Evolutionary conservation across 345 rosid species (phyloP).

Genomic region (Passiflora organensis): DNA sequence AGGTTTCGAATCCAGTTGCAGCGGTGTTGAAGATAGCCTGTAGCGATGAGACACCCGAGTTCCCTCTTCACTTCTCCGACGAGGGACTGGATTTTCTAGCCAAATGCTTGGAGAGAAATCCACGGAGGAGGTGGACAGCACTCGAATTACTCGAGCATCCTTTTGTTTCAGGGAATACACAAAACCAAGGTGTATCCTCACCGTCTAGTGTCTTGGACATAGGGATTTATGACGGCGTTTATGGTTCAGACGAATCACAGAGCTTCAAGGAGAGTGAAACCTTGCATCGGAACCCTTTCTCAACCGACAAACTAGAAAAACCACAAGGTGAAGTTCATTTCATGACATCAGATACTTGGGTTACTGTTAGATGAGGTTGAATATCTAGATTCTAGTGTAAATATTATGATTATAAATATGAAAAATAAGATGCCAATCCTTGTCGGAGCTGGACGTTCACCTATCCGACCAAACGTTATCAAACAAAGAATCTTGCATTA

Average conservation of each 20-base stretch:
- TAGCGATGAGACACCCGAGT: conserved; percentile 18
- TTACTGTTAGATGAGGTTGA: conserved; percentile 30
- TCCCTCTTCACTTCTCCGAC: conserved; percentile 23
- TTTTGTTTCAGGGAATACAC: conserved; percentile 10
- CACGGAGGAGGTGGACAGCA: conserved; percentile 25
- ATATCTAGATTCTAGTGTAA: neutral
- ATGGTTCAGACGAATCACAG: conserved; percentile 10
- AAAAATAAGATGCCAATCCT: neutral
- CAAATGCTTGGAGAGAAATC: conserved; percentile 31
- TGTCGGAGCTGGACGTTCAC: neutral
- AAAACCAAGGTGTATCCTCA: conserved; percentile 2
- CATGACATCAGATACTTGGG: conserved; percentile 20
- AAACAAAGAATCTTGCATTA: no score
- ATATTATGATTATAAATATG: neutral
- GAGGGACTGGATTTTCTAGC: conserved; percentile 30
- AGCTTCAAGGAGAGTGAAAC: neutral
- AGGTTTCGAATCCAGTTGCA: conserved; percentile 21
- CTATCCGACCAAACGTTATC: neutral
- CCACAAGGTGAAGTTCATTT: neutral
- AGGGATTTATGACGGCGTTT: conserved; percentile 5
- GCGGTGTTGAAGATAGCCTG: conserved; percentile 30
- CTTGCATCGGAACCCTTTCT: conserved; percentile 16
- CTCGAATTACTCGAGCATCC: conserved; percentile 33
- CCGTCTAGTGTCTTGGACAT: conserved; percentile 25
- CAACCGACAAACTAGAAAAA: neutral